A percentile compares a stretch with the other conserved stretches of the same genome.
These are phyloP conservation scores for Yamadazyma sp. DNA, from an alignment of 1,139 yeast species.

Conservation along the genomic window DNA sequence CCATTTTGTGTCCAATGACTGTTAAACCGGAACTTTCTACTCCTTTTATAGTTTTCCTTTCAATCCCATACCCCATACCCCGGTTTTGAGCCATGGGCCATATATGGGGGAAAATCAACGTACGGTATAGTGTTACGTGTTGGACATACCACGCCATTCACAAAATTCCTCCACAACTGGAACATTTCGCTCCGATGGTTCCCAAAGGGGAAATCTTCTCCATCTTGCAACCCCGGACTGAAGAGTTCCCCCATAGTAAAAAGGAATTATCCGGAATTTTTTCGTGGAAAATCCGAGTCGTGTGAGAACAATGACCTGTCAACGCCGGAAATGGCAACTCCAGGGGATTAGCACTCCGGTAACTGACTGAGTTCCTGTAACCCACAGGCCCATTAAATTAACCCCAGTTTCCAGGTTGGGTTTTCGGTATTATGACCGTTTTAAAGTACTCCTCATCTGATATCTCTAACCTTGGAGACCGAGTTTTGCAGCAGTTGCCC, in stretches of 20 bases:
- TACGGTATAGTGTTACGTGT: too few relatives aligned
- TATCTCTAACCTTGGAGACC: constrained; percentile 2
- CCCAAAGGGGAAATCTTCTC: neutral
- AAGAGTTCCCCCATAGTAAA: too few relatives aligned
- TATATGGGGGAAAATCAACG: neutral
- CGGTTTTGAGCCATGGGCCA: neutral
- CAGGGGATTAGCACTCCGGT: neutral
- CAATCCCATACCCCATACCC: neutral
- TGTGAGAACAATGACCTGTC: neutral
- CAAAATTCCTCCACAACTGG: neutral
- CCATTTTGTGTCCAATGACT: neutral
- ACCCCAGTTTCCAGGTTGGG: neutral
- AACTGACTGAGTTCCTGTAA: neutral
- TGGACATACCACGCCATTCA: too few relatives aligned
- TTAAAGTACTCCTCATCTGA: constrained; percentile 3
- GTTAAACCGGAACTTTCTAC: neutral
- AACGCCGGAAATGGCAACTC: neutral
- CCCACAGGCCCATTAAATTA: neutral
- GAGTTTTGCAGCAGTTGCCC: constrained; percentile 1
- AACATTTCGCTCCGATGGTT: neutral
- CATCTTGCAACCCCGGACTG: neutral
- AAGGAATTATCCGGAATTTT: neutral
- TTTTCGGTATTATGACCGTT: constrained; percentile 1
- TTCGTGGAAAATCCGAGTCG: neutral
- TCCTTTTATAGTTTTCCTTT: neutral